phyloP scores from a whole-genome alignment of 768 basidiomycete species.

The Amylocystis lapponica region DNA sequence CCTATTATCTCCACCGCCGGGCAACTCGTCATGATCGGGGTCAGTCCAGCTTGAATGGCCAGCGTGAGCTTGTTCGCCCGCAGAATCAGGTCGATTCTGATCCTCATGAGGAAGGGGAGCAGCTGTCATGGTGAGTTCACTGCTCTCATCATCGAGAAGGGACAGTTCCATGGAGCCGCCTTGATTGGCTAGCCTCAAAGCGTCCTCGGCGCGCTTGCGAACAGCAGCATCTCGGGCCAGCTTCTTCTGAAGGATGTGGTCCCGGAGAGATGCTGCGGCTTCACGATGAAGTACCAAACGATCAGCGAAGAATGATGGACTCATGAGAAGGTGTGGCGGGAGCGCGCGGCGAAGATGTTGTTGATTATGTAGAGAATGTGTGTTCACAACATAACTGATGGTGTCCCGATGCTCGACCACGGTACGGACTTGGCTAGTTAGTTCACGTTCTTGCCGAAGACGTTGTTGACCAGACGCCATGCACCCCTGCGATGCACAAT shows the following conservation, averaged over 20 bases:
- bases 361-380: slow-evolving; percentile 6
- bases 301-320: neutral
- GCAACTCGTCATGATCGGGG: no score
- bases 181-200: neutral
- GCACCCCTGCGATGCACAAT: no score
- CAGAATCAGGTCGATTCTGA: neutral
- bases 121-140: no score
- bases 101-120: no score
- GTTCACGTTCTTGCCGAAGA: slow-evolving; percentile 1
- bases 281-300: neutral
- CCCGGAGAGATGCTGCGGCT: slow-evolving; percentile 7
- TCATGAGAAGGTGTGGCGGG: neutral
- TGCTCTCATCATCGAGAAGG: no score
- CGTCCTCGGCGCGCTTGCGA: slow-evolving; percentile 6
- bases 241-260: slow-evolving; percentile 11
- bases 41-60: no score
- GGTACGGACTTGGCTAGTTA: neutral
- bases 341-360: neutral
- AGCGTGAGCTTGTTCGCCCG: neutral
- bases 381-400: slow-evolving; percentile 1
- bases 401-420: neutral
- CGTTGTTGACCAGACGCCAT: no score
- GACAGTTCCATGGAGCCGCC: neutral
- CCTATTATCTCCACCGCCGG: no score
- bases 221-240: slow-evolving; percentile 4